Percentiles rank a stretch among this genome's conserved stretches.
These are phyloP conservation scores for Drechmeria coniospora DNA, from an alignment of 2,329 filamentous ascomycete species.

Conservation along the genomic window DNA sequence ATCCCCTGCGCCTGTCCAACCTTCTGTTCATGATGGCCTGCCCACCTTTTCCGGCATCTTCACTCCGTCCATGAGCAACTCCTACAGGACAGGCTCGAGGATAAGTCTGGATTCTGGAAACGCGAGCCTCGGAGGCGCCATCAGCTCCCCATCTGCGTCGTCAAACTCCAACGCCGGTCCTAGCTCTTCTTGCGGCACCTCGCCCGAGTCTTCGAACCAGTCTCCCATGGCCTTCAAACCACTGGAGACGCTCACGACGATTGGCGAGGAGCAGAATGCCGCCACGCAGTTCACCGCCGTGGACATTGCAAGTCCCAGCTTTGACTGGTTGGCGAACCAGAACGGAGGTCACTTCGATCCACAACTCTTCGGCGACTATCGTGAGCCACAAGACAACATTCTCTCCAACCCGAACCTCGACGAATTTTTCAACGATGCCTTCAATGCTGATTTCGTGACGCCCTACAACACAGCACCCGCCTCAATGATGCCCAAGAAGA, in stretches of 20 bases:
- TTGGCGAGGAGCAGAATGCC: conserved; percentile 46
- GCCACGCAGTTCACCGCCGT: conserved; percentile 16
- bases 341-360: conserved; percentile 83
- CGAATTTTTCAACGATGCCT: conserved; percentile 60
- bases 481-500: conserved; percentile 38
- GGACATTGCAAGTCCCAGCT: conserved; percentile 34
- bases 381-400: conserved; percentile 75
- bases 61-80: conserved; percentile 35
- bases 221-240: conserved; percentile 54
- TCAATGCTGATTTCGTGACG: conserved; percentile 66
- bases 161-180: conserved; percentile 43
- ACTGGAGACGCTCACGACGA: conserved; percentile 45
- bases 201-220: conserved; percentile 59
- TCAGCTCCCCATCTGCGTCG: conserved; percentile 49
- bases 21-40: conserved; percentile 20
- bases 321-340: conserved; percentile 66
- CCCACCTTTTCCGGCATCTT: conserved; percentile 43
- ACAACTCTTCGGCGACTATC: conserved; percentile 79
- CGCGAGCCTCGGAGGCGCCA: conserved; percentile 33
- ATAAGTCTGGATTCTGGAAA: conserved; percentile 34
- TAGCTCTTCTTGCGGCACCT: conserved; percentile 58
- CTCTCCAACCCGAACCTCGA: conserved; percentile 56
- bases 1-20: conserved; percentile 8
- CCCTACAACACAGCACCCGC: conserved; percentile 56
- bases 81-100: conserved; percentile 30